These are phyloP conservation scores for Periconia macrospinosa DNA, from an alignment of 2,329 filamentous ascomycete genomes.

Conservation along the genomic window DNA sequence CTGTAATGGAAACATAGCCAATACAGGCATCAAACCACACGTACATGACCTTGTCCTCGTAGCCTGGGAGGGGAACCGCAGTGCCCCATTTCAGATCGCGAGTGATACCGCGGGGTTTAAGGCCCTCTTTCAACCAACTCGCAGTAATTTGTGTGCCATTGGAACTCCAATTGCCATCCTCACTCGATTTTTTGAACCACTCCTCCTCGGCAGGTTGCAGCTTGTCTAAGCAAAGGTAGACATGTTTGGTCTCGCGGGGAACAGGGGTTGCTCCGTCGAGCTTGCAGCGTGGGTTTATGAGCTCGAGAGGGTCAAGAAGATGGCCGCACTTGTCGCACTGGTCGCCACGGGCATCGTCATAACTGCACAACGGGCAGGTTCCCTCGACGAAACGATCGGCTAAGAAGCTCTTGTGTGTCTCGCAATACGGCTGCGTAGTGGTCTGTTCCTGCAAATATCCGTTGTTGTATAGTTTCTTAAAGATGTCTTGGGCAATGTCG, in stretches of 20 bases:
- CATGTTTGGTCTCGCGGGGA: slow-evolving; percentile 80
- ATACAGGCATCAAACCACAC: slow-evolving; percentile 94
- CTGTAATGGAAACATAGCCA: slow-evolving; percentile 93
- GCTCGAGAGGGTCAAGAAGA: slow-evolving; percentile 52
- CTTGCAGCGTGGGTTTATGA: slow-evolving; percentile 75
- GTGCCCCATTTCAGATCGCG: slow-evolving; percentile 90
- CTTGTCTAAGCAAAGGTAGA: slow-evolving; percentile 85
- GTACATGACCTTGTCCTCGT: slow-evolving; percentile 82
- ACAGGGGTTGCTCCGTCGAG: slow-evolving; percentile 82
- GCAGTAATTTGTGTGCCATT: slow-evolving; percentile 78
- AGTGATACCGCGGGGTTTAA: slow-evolving; percentile 86
- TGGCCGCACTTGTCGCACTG: slow-evolving; percentile 57
- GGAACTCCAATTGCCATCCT: slow-evolving; percentile 73
- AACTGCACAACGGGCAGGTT: slow-evolving; percentile 70
- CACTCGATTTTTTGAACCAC: slow-evolving; percentile 75
- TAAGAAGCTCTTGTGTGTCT: slow-evolving; percentile 57
- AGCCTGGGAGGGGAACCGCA: slow-evolving; percentile 61
- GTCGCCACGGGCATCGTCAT: slow-evolving; percentile 56
- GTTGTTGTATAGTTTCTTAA: slow-evolving; percentile 83
- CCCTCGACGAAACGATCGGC: slow-evolving; percentile 74
- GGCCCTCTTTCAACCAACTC: slow-evolving; percentile 79
- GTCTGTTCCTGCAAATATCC: slow-evolving; percentile 84
- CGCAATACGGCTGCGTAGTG: slow-evolving; percentile 89
- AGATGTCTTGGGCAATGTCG: slow-evolving; percentile 89
- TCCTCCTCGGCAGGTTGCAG: slow-evolving; percentile 74